phyloP scores from a whole-genome alignment of 305 asterid species.

The Fraxinus nigra region DNA sequence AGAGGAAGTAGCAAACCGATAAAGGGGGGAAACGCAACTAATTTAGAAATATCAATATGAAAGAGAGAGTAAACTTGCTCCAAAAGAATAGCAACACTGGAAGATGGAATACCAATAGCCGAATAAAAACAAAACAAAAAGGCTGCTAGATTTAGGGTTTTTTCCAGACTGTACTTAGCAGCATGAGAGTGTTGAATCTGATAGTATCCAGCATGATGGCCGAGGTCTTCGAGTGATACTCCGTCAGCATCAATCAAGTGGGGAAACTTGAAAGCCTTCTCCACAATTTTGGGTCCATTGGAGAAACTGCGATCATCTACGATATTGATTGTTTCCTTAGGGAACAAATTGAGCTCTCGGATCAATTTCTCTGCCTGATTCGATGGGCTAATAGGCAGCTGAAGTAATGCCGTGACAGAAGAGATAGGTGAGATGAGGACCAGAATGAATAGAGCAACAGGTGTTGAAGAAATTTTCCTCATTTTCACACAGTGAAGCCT shows the following conservation, averaged over 20 bases:
- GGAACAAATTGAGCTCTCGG: conserved; percentile 54
- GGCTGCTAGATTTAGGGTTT: not conserved
- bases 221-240: conserved; percentile 44
- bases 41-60: not conserved
- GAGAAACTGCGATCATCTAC: conserved; percentile 23
- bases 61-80: not conserved
- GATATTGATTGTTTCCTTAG: conserved; percentile 42
- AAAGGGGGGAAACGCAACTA: not conserved
- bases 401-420: conserved; percentile 45
- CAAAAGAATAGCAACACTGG: not conserved
- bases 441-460: conserved; percentile 13
- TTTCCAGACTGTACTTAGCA: conserved; percentile 51
- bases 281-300: conserved; percentile 40
- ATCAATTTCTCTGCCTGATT: conserved; percentile 48
- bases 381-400: conserved; percentile 34
- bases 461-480: not conserved
- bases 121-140: not conserved
- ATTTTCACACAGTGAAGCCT: not conserved
- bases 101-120: not conserved
- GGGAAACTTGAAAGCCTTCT: conserved; percentile 52
- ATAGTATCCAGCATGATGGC: conserved; percentile 91
- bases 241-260: conserved; percentile 37
- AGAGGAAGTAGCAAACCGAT: not conserved
- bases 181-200: conserved; percentile 75
- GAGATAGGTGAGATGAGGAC: conserved; percentile 32